phyloP scores from a whole-genome alignment of 2,329 filamentous ascomycete species.

The Colletotrichum musae region DNA sequence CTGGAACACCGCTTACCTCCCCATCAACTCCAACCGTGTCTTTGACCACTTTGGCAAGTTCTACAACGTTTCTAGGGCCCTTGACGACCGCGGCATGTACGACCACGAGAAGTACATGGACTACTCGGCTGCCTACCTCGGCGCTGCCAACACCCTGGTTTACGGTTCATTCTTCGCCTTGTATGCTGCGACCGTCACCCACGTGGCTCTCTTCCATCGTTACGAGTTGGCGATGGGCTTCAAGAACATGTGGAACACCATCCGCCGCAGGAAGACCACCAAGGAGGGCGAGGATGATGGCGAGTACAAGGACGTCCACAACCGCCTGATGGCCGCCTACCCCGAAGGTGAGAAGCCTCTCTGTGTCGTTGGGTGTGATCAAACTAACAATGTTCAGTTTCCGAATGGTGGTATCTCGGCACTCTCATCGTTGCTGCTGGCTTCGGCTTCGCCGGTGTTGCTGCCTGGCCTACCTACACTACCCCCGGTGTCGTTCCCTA shows the following conservation, averaged over 20 bases:
- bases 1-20: conserved; percentile 55
- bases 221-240: conserved; percentile 48
- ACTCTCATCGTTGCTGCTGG: conserved; percentile 52
- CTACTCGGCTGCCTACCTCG: conserved; percentile 44
- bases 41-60: conserved; percentile 55
- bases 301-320: conserved; percentile 52
- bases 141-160: conserved; percentile 47
- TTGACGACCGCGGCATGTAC: conserved; percentile 53
- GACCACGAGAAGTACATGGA: conserved; percentile 54
- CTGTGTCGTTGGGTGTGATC: too few relatives aligned
- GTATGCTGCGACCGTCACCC: conserved; percentile 48
- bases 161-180: conserved; percentile 50
- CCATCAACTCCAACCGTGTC: conserved; percentile 57
- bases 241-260: conserved; percentile 46
- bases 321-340: conserved; percentile 51
- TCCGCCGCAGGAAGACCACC: conserved; percentile 49
- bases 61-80: conserved; percentile 56
- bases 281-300: conserved; percentile 52
- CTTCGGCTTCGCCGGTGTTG: conserved; percentile 54
- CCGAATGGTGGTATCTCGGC: conserved; percentile 60
- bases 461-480: conserved; percentile 59
- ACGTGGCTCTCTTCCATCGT: conserved; percentile 51
- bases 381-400: conserved; percentile 44
- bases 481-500: conserved; percentile 57
- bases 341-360: conserved; percentile 43